Evolutionary conservation across 352 stramenopile species (phyloP).

Genomic region (Globisporangium cederbergense): DNA sequence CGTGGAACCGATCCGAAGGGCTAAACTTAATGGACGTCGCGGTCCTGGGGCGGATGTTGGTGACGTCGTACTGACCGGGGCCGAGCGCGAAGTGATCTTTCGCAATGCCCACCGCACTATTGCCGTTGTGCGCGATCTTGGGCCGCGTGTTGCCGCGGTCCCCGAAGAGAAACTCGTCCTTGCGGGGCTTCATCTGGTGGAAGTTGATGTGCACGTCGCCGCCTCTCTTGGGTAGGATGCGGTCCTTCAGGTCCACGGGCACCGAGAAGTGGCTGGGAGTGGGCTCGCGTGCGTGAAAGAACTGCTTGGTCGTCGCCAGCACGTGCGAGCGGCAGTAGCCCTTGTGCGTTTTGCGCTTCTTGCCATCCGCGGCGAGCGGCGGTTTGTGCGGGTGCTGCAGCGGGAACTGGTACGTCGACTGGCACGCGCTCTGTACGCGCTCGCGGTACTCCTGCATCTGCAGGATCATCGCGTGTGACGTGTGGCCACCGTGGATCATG

Average conservation of each 20-base stretch:
- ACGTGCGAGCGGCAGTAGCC: slow-evolving; percentile 41
- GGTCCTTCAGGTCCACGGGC: slow-evolving; percentile 25
- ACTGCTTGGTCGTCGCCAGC: slow-evolving; percentile 35
- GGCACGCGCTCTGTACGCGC: slow-evolving; percentile 37
- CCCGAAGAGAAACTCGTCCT: slow-evolving; percentile 33
- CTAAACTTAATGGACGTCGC: slow-evolving; percentile 51
- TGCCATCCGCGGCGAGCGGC: not conserved
- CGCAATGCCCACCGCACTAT: slow-evolving; percentile 18
- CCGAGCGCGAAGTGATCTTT: slow-evolving; percentile 53
- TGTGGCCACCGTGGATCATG: slow-evolving; percentile 22
- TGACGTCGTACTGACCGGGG: slow-evolving; percentile 54
- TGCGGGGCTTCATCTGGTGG: slow-evolving; percentile 35
- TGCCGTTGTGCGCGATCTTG: slow-evolving; percentile 14
- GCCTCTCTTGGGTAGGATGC: slow-evolving; percentile 17
- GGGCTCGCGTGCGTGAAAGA: slow-evolving; percentile 22
- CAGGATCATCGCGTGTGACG: slow-evolving; percentile 58
- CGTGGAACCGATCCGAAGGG: slow-evolving; percentile 52
- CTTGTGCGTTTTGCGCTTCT: slow-evolving; percentile 8
- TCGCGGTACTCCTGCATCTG: slow-evolving; percentile 56
- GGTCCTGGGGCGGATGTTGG: slow-evolving; percentile 21
- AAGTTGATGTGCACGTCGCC: slow-evolving; percentile 44
- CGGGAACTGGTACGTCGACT: slow-evolving; percentile 47
- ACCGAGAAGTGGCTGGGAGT: slow-evolving; percentile 13
- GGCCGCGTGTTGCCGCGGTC: slow-evolving; percentile 14
- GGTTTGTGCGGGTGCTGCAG: slow-evolving; percentile 19